Base-by-base conservation (phyloP, 257 asterid species). In the Phtheirospermum japonicum region DNA sequence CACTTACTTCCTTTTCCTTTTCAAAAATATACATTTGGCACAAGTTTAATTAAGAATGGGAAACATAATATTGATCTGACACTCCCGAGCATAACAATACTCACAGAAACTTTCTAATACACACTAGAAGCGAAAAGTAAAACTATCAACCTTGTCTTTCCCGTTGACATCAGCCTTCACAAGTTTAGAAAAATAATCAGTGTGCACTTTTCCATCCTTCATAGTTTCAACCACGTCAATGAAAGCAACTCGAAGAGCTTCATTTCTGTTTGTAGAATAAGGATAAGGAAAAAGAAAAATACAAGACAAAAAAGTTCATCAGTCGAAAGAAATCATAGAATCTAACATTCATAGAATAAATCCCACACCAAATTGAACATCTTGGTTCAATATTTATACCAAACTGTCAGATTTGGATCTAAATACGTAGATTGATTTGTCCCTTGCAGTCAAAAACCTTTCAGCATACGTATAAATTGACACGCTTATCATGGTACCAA, bases 161-260 rank as follows among this genome's bases (percentile, higher is more conserved):
- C 97, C 95, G 12, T 89, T 89, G 76, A 92, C 78, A 77, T 86
- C 97, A 59, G 91, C 96, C 87, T 87, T 93, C 71, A 93, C 97
- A 63, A 93, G 95, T 77, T 87, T 93, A 23, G 99, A 93, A 85
- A 75, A 85, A 77, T 81, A 93, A 57, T 89, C 96, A 4, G 85
- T 86, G 58, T 82, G 74, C 62, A 87, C 89, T 79, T 71, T 89
- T 37, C 95, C 99, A 10, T 92, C 97, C 80, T 76, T 85, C 62
- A 89, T 75, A 74, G 97, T 85, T 83, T 93, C 99, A 62, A 89
- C 96, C 76, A 66, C 95, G 59, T 87, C 96, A 26, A 93, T 89
- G 78, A 85, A 93, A 70, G 99, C 97, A 80, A 93, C 82, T 58
- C 99, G 97, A 56, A 93, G 99, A 70, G 99, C 99, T 83, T 93